Conservation (phyloP, 345 rosid species). For the Populus simonii region DNA sequence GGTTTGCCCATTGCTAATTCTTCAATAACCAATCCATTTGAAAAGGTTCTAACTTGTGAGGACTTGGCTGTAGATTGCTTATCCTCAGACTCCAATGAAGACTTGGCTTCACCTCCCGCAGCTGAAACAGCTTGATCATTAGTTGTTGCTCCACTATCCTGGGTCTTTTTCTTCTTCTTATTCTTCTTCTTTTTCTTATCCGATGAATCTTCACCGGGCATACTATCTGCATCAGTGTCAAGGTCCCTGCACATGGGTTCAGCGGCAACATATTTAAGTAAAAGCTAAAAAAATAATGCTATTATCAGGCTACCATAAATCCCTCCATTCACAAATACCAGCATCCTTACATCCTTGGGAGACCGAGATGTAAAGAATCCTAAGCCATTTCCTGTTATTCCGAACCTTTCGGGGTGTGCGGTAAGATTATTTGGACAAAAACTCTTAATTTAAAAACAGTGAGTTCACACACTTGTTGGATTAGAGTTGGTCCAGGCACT, state of each 20-base stretch:
- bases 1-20: conserved; percentile 87
- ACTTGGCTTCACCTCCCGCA: conserved; percentile 26
- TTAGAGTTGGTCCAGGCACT: neutral
- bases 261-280: conserved; percentile 12
- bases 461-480: neutral
- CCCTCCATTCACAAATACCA: neutral
- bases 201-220: conserved; percentile 34
- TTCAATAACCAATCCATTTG: conserved; percentile 84
- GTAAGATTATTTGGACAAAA: neutral
- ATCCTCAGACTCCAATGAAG: conserved; percentile 30
- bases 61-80: conserved; percentile 43
- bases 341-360: neutral
- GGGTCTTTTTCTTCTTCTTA: conserved; percentile 54
- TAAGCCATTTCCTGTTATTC: neutral
- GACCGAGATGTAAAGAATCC: neutral
- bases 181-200: conserved; percentile 69
- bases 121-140: conserved; percentile 29
- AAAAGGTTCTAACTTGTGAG: conserved; percentile 62
- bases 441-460: neutral
- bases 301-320: neutral
- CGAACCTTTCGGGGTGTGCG: neutral
- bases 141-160: conserved; percentile 35
- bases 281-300: neutral
- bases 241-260: conserved; percentile 28
- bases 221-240: conserved; percentile 23